Base-by-base conservation (phyloP, 495 filamentous ascomycete species). In the Massariosphaeria phaeospora region DNA sequence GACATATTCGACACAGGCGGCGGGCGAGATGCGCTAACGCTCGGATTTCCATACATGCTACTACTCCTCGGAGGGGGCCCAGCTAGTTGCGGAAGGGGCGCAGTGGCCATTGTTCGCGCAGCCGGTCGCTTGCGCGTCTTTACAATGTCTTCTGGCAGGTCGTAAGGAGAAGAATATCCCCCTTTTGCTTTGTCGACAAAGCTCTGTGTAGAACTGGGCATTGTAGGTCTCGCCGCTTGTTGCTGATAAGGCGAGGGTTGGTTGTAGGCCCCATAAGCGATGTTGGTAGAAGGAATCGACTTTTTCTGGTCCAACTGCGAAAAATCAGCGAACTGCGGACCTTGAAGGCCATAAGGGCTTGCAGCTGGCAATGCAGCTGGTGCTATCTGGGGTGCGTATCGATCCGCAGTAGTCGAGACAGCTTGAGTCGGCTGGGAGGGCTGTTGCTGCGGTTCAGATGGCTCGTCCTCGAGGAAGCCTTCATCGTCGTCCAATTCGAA, bases 81-180 rank as follows among this genome's bases (percentile, higher is more conserved):
- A 65, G 66, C 15, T 65, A 71, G 56, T 20, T 60, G 63, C 25
- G 63, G 56, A 17, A 62, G 41, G 61, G 48, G 49, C 61, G 35
- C 59, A 57, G 38, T 66, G 68, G 40, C 64, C 69, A 46, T 72
- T 20, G 38, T 40, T 35, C 72, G 73, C 44, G 68, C 69, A 49
- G 71, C 78, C 41, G 68, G 67, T 49, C 79, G 70, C 72, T 80
- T 81, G 70, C 79, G 78, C 25, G 84, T 84, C 48, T 80, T 80
- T 15, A 83, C 76, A 13, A 96, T 76, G 41, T 95, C 91, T 70
- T 94, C 88, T 2, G 93, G 93, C 3, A 98, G 78, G 69, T 98
- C 93, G 61, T 95, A 98, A 3, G 93, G 93, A 21, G 90, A 96
- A 26, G 81, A 78, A 66, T 97, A 98, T 9, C 91, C 91, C 35